phyloP scores from a whole-genome alignment of 495 filamentous ascomycete species.

The Penicillium tannophilum region DNA sequence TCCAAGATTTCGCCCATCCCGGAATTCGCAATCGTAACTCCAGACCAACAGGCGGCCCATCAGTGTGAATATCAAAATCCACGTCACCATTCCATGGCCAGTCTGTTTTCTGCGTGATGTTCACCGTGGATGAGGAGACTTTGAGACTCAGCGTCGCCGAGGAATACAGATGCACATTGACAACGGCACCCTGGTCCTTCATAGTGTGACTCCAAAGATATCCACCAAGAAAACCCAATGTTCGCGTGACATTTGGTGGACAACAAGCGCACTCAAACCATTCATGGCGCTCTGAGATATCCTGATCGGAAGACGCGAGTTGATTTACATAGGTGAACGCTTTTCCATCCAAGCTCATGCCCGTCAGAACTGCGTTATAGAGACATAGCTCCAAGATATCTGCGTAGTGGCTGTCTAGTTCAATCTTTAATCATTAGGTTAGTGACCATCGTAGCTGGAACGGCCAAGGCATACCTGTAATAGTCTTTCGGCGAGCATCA shows the following conservation, averaged over 20 bases:
- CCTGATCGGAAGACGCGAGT: conserved; percentile 51
- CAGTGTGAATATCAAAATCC: conserved; percentile 37
- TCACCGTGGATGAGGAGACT: conserved; percentile 35
- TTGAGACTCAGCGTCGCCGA: conserved; percentile 45
- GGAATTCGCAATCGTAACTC: conserved; percentile 51
- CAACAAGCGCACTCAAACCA: conserved; percentile 63
- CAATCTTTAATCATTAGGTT: conserved; percentile 34
- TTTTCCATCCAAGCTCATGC: conserved; percentile 42
- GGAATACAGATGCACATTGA: conserved; percentile 57
- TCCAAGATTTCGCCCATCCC: conserved; percentile 49
- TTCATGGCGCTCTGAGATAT: conserved; percentile 42
- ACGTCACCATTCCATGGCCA: conserved; percentile 60
- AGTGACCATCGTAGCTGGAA: background rate
- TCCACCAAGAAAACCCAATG: conserved; percentile 55
- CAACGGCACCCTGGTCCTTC: conserved; percentile 26
- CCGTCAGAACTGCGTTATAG: conserved; percentile 61
- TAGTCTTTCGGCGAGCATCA: conserved; percentile 59
- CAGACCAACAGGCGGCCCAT: conserved; percentile 25
- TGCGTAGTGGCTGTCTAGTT: conserved; percentile 53
- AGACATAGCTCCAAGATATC: conserved; percentile 62
- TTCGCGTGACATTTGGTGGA: conserved; percentile 57
- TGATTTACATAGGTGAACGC: conserved; percentile 61
- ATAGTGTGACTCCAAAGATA: conserved; percentile 51
- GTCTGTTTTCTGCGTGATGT: conserved; percentile 49
- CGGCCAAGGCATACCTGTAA: conserved; percentile 35